Evolutionary conservation across 2,329 filamentous ascomycete species (phyloP).

Genomic region (Colletotrichum falcatum): DNA sequence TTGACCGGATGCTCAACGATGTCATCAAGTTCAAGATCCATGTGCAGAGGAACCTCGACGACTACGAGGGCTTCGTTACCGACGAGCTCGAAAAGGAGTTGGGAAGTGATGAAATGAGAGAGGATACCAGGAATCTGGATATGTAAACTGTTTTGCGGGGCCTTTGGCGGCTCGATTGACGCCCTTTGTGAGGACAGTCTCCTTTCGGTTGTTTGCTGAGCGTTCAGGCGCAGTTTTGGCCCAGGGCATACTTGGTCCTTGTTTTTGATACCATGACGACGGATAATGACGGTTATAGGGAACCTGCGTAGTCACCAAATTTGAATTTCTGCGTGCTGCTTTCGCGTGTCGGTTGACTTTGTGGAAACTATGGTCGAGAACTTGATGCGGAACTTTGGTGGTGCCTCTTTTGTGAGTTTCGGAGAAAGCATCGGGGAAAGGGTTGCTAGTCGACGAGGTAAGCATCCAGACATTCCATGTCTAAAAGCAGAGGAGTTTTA

Average conservation of each 20-base stretch:
- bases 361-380: neutral
- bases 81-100: constrained; percentile 92
- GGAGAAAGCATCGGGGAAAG: neutral
- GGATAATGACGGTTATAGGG: constrained; percentile 30
- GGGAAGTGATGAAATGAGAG: constrained; percentile 69
- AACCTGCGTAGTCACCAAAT: constrained; percentile 11
- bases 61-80: constrained; percentile 93
- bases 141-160: constrained; percentile 48
- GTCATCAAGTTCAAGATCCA: constrained; percentile 99
- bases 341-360: neutral
- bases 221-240: constrained; percentile 22
- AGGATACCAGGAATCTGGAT: constrained; percentile 66
- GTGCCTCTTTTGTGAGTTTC: no score
- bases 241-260: constrained; percentile 15
- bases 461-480: neutral
- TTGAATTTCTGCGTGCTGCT: neutral
- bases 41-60: constrained; percentile 90
- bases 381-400: no score
- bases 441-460: neutral
- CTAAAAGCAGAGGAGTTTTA: neutral
- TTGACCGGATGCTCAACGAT: constrained; percentile 95
- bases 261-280: constrained; percentile 39
- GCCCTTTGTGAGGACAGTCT: constrained; percentile 27
- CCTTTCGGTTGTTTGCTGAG: constrained; percentile 19
- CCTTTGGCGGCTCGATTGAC: constrained; percentile 31